Evolutionary conservation across 2,329 filamentous ascomycete genomes (phyloP).

Genomic region (Hypoxylon sp.): DNA sequence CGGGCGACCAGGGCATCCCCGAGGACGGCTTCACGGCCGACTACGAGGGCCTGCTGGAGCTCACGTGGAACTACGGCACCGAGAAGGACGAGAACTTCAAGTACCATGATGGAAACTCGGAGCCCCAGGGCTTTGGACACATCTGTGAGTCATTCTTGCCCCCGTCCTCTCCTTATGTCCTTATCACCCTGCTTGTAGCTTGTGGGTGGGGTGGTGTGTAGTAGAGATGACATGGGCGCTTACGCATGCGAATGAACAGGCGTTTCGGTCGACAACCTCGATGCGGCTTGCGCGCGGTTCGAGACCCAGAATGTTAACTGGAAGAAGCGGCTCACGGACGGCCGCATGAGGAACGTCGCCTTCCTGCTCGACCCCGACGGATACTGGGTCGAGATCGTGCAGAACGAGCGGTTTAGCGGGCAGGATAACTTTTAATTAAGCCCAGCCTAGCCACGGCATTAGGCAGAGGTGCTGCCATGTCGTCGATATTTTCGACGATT

Average conservation of each 20-base stretch:
- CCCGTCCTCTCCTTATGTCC: neutral
- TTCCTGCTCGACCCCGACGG: conserved; percentile 88
- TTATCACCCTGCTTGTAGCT: neutral
- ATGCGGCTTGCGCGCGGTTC: conserved; percentile 87
- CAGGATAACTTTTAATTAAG: conserved; percentile 62
- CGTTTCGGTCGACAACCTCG: conserved; percentile 87
- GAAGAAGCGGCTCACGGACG: conserved; percentile 96
- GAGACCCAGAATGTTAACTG: conserved; percentile 85
- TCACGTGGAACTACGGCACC: conserved; percentile 87
- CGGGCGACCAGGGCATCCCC: conserved; percentile 65
- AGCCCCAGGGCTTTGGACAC: conserved; percentile 95
- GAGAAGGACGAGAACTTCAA: conserved; percentile 87
- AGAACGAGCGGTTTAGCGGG: conserved; percentile 77
- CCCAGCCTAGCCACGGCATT: neutral
- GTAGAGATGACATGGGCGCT: conserved; percentile 6
- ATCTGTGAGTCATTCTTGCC: conserved; percentile 73
- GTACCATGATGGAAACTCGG: conserved; percentile 92
- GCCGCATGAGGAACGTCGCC: conserved; percentile 92
- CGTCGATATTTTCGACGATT: neutral
- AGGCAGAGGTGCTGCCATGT: neutral
- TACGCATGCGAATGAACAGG: conserved; percentile 59
- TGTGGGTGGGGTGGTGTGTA: neutral
- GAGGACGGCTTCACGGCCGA: conserved; percentile 69
- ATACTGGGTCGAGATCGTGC: conserved; percentile 69
- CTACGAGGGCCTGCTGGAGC: conserved; percentile 86